These are phyloP conservation scores for Mariannaea sp. DNA, from an alignment of 2,329 filamentous ascomycete species.

Conservation along the genomic window DNA sequence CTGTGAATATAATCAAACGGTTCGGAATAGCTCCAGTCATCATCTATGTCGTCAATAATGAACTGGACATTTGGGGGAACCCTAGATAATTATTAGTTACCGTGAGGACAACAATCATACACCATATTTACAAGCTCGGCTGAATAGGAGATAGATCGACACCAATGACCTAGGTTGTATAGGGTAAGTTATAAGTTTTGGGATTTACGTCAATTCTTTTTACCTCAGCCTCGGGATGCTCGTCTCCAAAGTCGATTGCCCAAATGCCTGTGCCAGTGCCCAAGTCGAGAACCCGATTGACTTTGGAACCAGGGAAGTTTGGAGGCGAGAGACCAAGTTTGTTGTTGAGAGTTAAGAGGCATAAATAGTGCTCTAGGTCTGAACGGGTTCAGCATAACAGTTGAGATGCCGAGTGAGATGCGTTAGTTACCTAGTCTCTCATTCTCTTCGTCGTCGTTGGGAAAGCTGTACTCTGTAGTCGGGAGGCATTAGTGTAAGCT, in stretches of 20 bases:
- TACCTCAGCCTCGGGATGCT: constrained; percentile 21
- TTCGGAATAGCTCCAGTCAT: constrained; percentile 30
- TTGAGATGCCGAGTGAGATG: background rate
- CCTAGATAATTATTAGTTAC: background rate
- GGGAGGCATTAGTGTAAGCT: background rate
- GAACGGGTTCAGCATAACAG: background rate
- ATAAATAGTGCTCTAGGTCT: constrained; percentile 32
- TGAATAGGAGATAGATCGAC: constrained; percentile 32
- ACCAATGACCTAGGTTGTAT: constrained; percentile 5
- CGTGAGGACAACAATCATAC: background rate
- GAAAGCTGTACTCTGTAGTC: constrained; percentile 5
- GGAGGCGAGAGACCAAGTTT: constrained; percentile 30
- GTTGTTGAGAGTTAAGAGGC: constrained; percentile 34
- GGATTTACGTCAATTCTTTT: background rate
- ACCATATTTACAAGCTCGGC: background rate
- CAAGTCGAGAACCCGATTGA: constrained; percentile 32
- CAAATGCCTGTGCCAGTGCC: constrained; percentile 38
- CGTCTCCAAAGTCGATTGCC: constrained; percentile 35
- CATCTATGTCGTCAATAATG: constrained; percentile 34
- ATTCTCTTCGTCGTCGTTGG: constrained; percentile 10
- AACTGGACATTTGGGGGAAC: constrained; percentile 34
- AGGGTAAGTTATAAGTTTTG: background rate
- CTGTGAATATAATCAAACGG: constrained; percentile 34
- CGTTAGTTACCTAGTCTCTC: constrained; percentile 4
- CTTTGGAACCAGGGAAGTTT: background rate